Evolutionary conservation across 2,329 filamentous ascomycete species (phyloP), one percentile per base, ranked within the genome.

Genomic region (Mariannaea sp.): DNA sequence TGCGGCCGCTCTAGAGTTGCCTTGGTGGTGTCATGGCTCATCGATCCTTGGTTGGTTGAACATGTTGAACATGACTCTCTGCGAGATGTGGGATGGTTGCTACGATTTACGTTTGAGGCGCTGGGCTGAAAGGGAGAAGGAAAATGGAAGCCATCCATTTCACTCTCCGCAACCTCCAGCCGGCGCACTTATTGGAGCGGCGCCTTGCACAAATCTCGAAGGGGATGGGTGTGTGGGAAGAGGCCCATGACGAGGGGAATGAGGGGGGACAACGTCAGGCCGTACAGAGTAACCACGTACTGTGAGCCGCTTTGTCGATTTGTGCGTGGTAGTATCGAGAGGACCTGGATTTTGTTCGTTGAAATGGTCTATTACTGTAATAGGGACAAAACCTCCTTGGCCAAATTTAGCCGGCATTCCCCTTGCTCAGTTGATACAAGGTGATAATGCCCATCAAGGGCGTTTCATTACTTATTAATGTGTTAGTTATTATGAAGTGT

Each of bases 1-100:
- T 64, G 19, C 53, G 42, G 52, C 7, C 44, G 62, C 57, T 62
- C 58, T 58, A 61, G 60, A 64, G 60, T 55, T 43, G 44, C 45
- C 24, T 12, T 32, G 52, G 63, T 66, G 61, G 60, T 66, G 64
- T 49, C 60, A 63, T 61, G 48, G 32, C 16, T 16, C 20, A 22
- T 17, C 35, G 13, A 33, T 39, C 10, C 35, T 39, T 17, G 35
- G 35, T 17, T 24, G 13, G 5, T 33, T 9, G n/a, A 29, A 8
- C 32, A 36, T 29, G 5, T 33, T 9, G n/a, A 29, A 8, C 32
- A 36, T 29, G 32, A 36, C 32, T 38, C n/a, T 36, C 5, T 35
- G 46, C 19, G 22, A 27, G 20, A 27, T 35, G 29, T 26, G 13
- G 29, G 10, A 19, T 20, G 33, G 33, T 29, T 29, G n/a, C n/a